Percentiles rank a stretch among this genome's conserved stretches.
These are phyloP conservation scores for Leptographium lundbergii DNA, from an alignment of 2,329 filamentous ascomycete species.

Conservation along the genomic window DNA sequence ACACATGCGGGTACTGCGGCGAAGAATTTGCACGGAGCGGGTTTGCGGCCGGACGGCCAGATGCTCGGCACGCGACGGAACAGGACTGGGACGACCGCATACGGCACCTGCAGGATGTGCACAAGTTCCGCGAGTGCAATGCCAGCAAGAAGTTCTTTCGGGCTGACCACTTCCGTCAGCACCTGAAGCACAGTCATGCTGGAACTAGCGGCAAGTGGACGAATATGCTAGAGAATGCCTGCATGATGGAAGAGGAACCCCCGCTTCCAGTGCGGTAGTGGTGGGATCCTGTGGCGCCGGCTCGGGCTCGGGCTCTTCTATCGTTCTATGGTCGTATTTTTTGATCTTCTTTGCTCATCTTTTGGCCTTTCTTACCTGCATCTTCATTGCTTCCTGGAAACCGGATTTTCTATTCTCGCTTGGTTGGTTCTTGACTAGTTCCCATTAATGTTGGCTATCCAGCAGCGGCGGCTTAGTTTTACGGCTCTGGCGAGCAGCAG, in stretches of 20 bases:
- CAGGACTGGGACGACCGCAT: constrained; percentile 81
- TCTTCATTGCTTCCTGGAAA: background rate
- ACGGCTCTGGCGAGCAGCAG: background rate
- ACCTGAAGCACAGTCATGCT: constrained; percentile 93
- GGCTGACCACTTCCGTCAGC: constrained; percentile 94
- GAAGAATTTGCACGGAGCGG: constrained; percentile 62
- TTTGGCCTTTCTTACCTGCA: background rate
- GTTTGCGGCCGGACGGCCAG: constrained; percentile 21
- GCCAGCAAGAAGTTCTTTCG: constrained; percentile 96
- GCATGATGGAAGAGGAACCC: constrained; percentile 81
- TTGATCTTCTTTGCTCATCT: background rate
- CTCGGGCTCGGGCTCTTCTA: background rate
- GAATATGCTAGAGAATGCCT: constrained; percentile 92
- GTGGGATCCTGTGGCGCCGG: background rate
- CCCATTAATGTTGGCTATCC: background rate
- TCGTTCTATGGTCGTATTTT: background rate
- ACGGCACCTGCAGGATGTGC: constrained; percentile 76
- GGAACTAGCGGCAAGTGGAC: constrained; percentile 98
- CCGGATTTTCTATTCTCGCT: background rate
- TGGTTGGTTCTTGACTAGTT: background rate
- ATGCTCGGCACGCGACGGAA: constrained; percentile 45
- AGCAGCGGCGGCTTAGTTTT: background rate
- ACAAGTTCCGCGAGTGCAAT: constrained; percentile 98
- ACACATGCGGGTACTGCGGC: constrained; percentile 91
- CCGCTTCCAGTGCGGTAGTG: constrained; percentile 30